Percentiles rank a stretch among this genome's conserved stretches.
phyloP scores from a whole-genome alignment of 768 basidiomycete species.

The Strobilomyces echinocephalus region DNA sequence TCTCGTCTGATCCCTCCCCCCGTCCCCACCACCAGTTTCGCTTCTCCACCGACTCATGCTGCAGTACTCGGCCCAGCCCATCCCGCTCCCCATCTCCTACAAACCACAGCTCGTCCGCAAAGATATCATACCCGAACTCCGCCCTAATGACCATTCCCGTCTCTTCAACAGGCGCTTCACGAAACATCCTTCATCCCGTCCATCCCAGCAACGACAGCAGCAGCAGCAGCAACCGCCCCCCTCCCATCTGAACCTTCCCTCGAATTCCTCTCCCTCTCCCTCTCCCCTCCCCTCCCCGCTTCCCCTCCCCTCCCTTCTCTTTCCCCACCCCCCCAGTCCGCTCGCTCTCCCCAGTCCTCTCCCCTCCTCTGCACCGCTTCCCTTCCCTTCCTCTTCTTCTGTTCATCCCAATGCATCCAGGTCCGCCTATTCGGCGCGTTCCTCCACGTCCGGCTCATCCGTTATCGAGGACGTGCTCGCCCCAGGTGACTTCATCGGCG shows the following conservation, averaged over 20 bases:
- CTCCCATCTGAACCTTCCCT: conserved; percentile 9
- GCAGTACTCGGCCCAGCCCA: conserved; percentile 44
- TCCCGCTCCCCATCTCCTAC: conserved; percentile 31
- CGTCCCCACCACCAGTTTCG: conserved; percentile 30
- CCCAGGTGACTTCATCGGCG: conserved; percentile 70
- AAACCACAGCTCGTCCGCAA: conserved; percentile 25
- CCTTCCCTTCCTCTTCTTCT: conserved; percentile 28
- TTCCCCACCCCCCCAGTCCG: conserved; percentile 21
- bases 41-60: conserved; percentile 46
- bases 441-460: conserved; percentile 30
- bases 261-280: conserved; percentile 5
- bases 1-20: conserved; percentile 49
- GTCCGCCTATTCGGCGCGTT: conserved; percentile 30
- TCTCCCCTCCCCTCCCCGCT: conserved; percentile 29
- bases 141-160: conserved; percentile 30
- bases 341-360: conserved; percentile 35
- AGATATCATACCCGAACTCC: conserved; percentile 29
- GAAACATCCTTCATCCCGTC: conserved; percentile 25
- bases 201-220: conserved; percentile 16
- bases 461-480: conserved; percentile 50
- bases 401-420: conserved; percentile 35
- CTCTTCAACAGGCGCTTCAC: conserved; percentile 34
- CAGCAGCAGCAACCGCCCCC: background rate
- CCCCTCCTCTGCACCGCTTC: conserved; percentile 27
- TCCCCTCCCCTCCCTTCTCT: conserved; percentile 1